These are phyloP conservation scores for Ajuga chamaepitys DNA, from an alignment of 257 asterid species.

Conservation along the genomic window DNA sequence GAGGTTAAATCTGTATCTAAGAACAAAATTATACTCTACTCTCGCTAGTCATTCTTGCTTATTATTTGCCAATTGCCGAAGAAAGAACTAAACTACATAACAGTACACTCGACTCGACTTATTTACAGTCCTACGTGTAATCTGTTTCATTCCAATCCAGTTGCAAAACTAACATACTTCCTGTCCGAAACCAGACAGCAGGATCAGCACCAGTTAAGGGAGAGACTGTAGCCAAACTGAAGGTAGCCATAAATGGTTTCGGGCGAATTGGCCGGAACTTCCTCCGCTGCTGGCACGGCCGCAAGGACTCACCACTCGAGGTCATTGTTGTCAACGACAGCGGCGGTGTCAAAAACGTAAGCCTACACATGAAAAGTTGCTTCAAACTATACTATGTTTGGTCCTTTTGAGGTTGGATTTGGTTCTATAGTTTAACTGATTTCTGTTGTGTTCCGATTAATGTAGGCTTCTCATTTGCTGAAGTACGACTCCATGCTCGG, in stretches of 20 bases:
- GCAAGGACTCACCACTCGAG: constrained; percentile 84
- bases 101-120: too few relatives aligned
- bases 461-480: constrained; percentile 85
- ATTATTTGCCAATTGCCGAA: too few relatives aligned
- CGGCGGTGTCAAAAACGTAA: constrained; percentile 86
- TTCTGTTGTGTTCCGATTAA: background rate
- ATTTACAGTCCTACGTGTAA: too few relatives aligned
- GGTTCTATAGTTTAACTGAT: background rate
- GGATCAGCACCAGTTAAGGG: constrained; percentile 61
- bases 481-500: constrained; percentile 94
- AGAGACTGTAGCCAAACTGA: constrained; percentile 73
- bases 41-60: too few relatives aligned
- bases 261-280: constrained; percentile 96
- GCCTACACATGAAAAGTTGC: background rate
- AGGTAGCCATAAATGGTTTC: constrained; percentile 89
- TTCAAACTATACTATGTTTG: background rate
- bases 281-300: constrained; percentile 96
- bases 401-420: too few relatives aligned
- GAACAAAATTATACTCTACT: too few relatives aligned
- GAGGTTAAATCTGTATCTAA: too few relatives aligned
- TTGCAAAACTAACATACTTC: background rate
- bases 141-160: too few relatives aligned
- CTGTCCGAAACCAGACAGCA: constrained; percentile 30
- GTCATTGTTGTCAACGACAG: constrained; percentile 85
- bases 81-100: too few relatives aligned